Percentiles rank a stretch among this genome's conserved stretches.
Evolutionary conservation across 768 basidiomycete species (phyloP).

Genomic region (Vishniacozyma victoriae): DNA sequence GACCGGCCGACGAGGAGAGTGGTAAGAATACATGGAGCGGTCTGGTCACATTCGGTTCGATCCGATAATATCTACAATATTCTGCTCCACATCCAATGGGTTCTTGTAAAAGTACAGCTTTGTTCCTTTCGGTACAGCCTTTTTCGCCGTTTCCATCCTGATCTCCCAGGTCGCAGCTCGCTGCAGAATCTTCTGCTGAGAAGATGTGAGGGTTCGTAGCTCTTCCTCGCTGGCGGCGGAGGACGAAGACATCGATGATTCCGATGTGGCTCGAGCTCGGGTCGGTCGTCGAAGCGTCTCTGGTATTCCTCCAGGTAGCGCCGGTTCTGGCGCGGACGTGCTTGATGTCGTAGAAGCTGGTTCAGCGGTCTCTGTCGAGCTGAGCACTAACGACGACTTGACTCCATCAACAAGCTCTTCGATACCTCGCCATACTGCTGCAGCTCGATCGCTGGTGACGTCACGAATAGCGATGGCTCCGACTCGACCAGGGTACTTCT

Average conservation of each 20-base stretch:
- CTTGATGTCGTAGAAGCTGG: not conserved
- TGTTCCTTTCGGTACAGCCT: constrained; percentile 2
- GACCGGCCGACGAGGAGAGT: too few species aligned
- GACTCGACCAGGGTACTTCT: constrained; percentile 60
- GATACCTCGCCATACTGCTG: constrained; percentile 3
- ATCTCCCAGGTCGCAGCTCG: constrained; percentile 8
- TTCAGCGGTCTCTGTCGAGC: not conserved
- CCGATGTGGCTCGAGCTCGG: not conserved
- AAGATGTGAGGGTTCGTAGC: constrained; percentile 1
- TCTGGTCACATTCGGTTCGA: not conserved
- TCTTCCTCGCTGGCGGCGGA: constrained; percentile 5
- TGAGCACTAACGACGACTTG: not conserved
- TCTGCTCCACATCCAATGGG: constrained; percentile 8
- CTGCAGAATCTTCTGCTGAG: constrained; percentile 14
- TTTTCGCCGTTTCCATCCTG: constrained; percentile 1
- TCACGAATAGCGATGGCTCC: constrained; percentile 79
- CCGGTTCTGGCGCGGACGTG: too few species aligned
- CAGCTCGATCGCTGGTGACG: constrained; percentile 49
- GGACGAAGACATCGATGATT: constrained; percentile 1
- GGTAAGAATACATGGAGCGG: too few species aligned
- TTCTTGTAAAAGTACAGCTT: constrained; percentile 5
- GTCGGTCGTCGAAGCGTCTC: not conserved
- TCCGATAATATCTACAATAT: not conserved
- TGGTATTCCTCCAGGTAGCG: too few species aligned
- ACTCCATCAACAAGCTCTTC: not conserved